phyloP scores from a whole-genome alignment of 257 asterid species.

The Solanum piurae region DNA sequence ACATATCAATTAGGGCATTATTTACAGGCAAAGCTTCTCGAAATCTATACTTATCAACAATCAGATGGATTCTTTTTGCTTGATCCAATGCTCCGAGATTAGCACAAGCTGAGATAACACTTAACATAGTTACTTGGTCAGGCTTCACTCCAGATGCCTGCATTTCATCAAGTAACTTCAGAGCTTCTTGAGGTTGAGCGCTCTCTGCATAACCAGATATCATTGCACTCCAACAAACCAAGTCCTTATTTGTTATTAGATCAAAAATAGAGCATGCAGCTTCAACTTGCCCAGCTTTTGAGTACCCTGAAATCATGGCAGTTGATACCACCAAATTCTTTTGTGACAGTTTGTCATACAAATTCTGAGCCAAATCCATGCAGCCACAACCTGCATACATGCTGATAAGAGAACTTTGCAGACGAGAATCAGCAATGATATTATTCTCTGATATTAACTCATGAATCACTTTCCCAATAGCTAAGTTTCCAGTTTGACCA shows the following conservation, averaged over 20 bases:
- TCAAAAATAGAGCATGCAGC: constrained; percentile 53
- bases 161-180: constrained; percentile 49
- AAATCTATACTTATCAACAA: constrained; percentile 35
- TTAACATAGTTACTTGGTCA: constrained; percentile 64
- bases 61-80: constrained; percentile 34
- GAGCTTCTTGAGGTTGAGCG: constrained; percentile 54
- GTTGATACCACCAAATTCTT: constrained; percentile 56
- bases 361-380: constrained; percentile 49
- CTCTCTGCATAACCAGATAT: constrained; percentile 69
- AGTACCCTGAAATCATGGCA: constrained; percentile 60
- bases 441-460: constrained; percentile 25
- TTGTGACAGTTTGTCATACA: constrained; percentile 37
- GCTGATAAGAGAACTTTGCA: constrained; percentile 53
- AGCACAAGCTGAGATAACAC: constrained; percentile 67
- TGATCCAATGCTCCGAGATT: constrained; percentile 55
- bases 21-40: constrained; percentile 47
- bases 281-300: constrained; percentile 37
- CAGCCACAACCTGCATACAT: constrained; percentile 57
- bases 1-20: constrained; percentile 73
- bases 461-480: constrained; percentile 40
- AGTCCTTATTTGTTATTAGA: constrained; percentile 40
- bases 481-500: constrained; percentile 38
- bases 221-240: constrained; percentile 86
- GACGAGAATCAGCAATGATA: constrained; percentile 30
- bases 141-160: constrained; percentile 44